Conservation (phyloP, 805 yeast species). For the Candida caryicola region DNA sequence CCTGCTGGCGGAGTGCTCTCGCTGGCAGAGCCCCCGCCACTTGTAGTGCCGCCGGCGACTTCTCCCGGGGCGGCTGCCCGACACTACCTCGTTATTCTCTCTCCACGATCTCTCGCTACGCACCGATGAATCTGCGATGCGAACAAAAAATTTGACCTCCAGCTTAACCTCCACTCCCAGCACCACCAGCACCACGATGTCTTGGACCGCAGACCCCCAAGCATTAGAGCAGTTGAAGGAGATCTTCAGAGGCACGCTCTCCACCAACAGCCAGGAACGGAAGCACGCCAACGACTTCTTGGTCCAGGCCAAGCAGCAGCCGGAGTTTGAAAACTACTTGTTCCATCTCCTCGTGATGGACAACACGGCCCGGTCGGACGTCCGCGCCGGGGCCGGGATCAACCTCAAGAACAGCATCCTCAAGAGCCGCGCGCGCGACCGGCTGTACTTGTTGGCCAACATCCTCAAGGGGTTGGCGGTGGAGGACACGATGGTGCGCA, state of each 20-base stretch:
- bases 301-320: constrained; percentile 62
- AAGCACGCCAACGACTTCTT: constrained; percentile 70
- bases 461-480: constrained; percentile 56
- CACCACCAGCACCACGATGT: constrained; percentile 22
- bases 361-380: constrained; percentile 44
- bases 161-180: neutral
- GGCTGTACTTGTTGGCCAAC: constrained; percentile 39
- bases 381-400: constrained; percentile 87
- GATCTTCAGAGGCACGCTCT: constrained; percentile 70
- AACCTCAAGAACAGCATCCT: constrained; percentile 75
- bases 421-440: constrained; percentile 28
- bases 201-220: constrained; percentile 69
- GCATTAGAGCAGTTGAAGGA: constrained; percentile 62
- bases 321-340: constrained; percentile 80
- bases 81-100: neutral
- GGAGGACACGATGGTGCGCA: constrained; percentile 61
- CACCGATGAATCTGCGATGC: neutral
- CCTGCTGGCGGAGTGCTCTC: no score
- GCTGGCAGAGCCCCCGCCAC: no score
- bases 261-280: constrained; percentile 54
- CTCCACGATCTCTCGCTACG: no score
- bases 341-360: constrained; percentile 63
- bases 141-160: neutral
- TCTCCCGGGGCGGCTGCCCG: no score
- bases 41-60: no score